These are phyloP conservation scores for Aspergillus sp. DNA, from an alignment of 2,329 filamentous ascomycete genomes.

Conservation along the genomic window DNA sequence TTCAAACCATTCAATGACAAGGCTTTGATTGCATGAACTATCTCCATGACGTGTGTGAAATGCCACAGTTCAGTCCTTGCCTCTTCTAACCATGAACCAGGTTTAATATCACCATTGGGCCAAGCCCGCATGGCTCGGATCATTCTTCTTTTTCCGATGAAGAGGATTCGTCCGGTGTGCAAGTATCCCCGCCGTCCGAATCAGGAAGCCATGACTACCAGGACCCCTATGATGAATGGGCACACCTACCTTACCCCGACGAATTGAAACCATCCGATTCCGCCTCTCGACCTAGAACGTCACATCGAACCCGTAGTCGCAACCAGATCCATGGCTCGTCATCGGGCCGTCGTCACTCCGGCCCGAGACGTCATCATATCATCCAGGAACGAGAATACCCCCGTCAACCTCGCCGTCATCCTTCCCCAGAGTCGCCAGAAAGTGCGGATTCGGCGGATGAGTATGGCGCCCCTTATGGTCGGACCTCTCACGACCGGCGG, in stretches of 20 bases:
- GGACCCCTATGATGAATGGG: slow-evolving; percentile 41
- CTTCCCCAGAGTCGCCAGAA: slow-evolving; percentile 55
- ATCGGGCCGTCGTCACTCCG: slow-evolving; percentile 38
- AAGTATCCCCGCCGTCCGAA: slow-evolving; percentile 43
- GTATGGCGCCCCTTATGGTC: slow-evolving; percentile 52
- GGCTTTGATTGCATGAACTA: background rate
- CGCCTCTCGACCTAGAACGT: slow-evolving; percentile 43
- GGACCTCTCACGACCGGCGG: slow-evolving; percentile 32
- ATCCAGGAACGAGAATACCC: slow-evolving; percentile 36
- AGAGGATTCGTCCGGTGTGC: slow-evolving; percentile 46
- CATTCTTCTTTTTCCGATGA: slow-evolving; percentile 42
- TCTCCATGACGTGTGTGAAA: slow-evolving; percentile 22
- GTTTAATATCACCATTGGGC: slow-evolving; percentile 45
- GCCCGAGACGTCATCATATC: slow-evolving; percentile 38
- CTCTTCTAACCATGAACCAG: slow-evolving; percentile 26
- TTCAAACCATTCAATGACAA: background rate
- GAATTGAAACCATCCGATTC: slow-evolving; percentile 51
- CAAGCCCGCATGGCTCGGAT: slow-evolving; percentile 39
- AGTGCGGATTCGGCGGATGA: slow-evolving; percentile 67
- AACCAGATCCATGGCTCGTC: slow-evolving; percentile 36
- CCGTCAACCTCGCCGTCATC: slow-evolving; percentile 44
- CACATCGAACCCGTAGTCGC: slow-evolving; percentile 39
- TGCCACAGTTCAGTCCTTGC: slow-evolving; percentile 7
- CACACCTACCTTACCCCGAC: slow-evolving; percentile 42
- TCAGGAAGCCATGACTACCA: slow-evolving; percentile 42